phyloP scores from a whole-genome alignment of 495 filamentous ascomycete species.

The Usnea hakonensis region DNA sequence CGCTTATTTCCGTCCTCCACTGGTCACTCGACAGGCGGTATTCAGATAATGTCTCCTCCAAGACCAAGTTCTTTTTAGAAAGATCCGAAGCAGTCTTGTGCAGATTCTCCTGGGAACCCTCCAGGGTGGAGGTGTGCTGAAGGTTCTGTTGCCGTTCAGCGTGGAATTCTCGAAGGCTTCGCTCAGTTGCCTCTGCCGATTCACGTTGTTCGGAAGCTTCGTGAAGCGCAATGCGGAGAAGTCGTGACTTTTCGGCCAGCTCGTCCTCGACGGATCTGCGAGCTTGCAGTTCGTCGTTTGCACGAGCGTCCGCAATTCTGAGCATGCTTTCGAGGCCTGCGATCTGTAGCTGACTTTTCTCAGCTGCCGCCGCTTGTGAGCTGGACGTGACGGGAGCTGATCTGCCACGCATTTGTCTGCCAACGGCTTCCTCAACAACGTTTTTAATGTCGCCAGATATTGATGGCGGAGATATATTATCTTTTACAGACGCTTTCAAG shows the following conservation, averaged over 20 bases:
- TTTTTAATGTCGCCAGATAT: slow-evolving; percentile 34
- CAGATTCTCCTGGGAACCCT: slow-evolving; percentile 55
- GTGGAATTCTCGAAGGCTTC: slow-evolving; percentile 44
- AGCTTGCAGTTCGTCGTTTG: slow-evolving; percentile 54
- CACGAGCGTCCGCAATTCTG: slow-evolving; percentile 40
- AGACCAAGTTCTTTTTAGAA: slow-evolving; percentile 46
- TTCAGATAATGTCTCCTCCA: slow-evolving; percentile 54
- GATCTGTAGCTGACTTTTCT: slow-evolving; percentile 47
- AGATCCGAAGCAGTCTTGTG: slow-evolving; percentile 59
- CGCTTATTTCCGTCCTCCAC: slow-evolving; percentile 49
- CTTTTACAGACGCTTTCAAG: slow-evolving; percentile 41
- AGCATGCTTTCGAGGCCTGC: slow-evolving; percentile 48
- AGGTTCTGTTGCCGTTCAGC: slow-evolving; percentile 46
- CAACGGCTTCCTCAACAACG: slow-evolving; percentile 41
- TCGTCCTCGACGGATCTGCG: slow-evolving; percentile 66
- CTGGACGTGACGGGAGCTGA: slow-evolving; percentile 24
- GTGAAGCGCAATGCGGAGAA: slow-evolving; percentile 68
- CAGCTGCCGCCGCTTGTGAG: slow-evolving; percentile 32
- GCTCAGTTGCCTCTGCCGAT: slow-evolving; percentile 57
- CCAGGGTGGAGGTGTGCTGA: slow-evolving; percentile 55
- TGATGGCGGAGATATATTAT: not conserved
- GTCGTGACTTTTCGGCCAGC: slow-evolving; percentile 59
- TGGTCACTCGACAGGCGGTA: slow-evolving; percentile 50
- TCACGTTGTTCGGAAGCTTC: slow-evolving; percentile 60
- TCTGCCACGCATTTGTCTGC: slow-evolving; percentile 31